phyloP scores from a whole-genome alignment of 139 green algal genomes.

The Zygnema cylindricum region DNA sequence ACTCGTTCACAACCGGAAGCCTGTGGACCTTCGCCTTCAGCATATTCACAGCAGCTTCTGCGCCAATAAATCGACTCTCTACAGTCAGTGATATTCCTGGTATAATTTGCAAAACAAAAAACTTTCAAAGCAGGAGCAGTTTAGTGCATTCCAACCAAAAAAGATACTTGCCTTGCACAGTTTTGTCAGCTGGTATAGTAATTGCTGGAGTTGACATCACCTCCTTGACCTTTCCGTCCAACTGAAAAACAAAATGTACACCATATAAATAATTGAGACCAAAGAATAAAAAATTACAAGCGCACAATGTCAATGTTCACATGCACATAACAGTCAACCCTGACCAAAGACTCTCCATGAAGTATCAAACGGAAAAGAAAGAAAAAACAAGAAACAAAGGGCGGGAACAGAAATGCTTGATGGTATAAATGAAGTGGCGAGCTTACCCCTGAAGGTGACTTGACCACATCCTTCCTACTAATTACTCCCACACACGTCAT shows the following conservation, averaged over 20 bases:
- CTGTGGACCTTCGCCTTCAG: constrained; percentile 57
- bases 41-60: constrained; percentile 56
- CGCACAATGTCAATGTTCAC: not conserved
- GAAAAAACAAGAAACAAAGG: no score
- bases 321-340: no score
- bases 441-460: not conserved
- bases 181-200: constrained; percentile 43
- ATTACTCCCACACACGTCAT: constrained; percentile 47
- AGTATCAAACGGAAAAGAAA: no score
- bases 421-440: no score
- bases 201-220: constrained; percentile 53
- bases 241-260: constrained; percentile 1
- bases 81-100: no score
- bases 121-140: no score
- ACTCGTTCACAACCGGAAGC: constrained; percentile 36
- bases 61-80: no score
- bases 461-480: constrained; percentile 28
- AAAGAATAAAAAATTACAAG: constrained; percentile 10
- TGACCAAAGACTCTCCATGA: no score
- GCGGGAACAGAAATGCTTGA: no score
- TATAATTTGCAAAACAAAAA: constrained; percentile 15
- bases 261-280: not conserved
- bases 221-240: constrained; percentile 23
- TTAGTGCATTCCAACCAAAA: no score
- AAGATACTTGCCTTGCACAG: constrained; percentile 41